Percentiles rank a stretch among this genome's conserved stretches.
phyloP scores from a whole-genome alignment of 176 grass and related monocot genomes.

The Hordeum marinum region DNA sequence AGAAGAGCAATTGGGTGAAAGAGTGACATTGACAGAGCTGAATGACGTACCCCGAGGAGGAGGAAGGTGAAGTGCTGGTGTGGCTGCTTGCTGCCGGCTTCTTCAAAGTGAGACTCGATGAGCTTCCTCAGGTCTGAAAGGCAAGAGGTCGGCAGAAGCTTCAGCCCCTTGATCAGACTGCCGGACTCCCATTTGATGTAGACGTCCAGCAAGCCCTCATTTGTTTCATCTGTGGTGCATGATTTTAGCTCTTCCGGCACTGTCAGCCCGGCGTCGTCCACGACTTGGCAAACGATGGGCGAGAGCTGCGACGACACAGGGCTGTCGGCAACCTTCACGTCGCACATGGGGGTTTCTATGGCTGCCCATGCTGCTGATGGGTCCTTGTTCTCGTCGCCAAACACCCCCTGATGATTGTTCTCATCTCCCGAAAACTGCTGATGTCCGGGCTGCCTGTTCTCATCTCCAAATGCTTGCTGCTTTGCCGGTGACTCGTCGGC shows the following conservation, averaged over 20 bases:
- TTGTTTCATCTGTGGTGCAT: constrained; percentile 12
- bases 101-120: constrained; percentile 56
- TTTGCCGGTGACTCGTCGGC: constrained; percentile 10
- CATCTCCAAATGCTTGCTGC: constrained; percentile 29
- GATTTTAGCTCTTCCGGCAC: constrained; percentile 19
- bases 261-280: constrained; percentile 3
- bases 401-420: background rate
- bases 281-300: constrained; percentile 43
- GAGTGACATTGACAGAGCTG: background rate
- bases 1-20: background rate
- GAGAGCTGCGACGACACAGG: constrained; percentile 35
- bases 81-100: constrained; percentile 44
- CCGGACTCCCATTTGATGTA: constrained; percentile 95
- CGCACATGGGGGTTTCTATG: constrained; percentile 30
- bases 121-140: constrained; percentile 67
- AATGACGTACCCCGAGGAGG: constrained; percentile 69
- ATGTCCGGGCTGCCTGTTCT: constrained; percentile 24
- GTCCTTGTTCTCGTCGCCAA: constrained; percentile 52
- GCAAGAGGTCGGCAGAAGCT: constrained; percentile 40
- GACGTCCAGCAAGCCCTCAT: constrained; percentile 47
- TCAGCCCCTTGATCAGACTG: constrained; percentile 61
- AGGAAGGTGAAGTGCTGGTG: constrained; percentile 78
- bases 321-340: constrained; percentile 46
- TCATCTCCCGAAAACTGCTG: constrained; percentile 20
- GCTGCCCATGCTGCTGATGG: constrained; percentile 19